Conservation (phyloP, 345 rosid genomes). For the Garcia nutans region DNA sequence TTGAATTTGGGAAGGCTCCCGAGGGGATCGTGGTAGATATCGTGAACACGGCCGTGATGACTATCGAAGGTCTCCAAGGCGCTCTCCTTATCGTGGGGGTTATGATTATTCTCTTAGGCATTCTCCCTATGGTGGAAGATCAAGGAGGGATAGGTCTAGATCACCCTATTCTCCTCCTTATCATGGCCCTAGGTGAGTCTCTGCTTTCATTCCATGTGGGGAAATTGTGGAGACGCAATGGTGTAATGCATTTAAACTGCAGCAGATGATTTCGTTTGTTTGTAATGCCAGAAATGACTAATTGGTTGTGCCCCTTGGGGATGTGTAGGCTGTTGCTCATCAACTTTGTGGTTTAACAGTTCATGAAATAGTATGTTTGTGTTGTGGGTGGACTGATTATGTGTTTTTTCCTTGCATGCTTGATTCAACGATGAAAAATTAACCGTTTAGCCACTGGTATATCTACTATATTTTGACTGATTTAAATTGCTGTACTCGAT, state of each 20-base stretch:
- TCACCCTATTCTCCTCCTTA: slow-evolving; percentile 52
- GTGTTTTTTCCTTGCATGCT: not conserved
- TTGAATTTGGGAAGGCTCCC: slow-evolving; percentile 30
- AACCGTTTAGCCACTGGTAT: not conserved
- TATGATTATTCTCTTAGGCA: slow-evolving; percentile 69
- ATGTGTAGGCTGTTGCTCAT: not conserved
- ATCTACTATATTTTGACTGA: too few relatives aligned
- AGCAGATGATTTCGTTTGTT: not conserved
- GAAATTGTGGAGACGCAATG: not conserved
- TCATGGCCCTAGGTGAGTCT: slow-evolving; percentile 33
- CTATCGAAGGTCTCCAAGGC: slow-evolving; percentile 74
- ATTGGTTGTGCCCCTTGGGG: not conserved
- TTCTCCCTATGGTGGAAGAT: slow-evolving; percentile 69
- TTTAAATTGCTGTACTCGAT: too few relatives aligned
- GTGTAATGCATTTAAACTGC: not conserved
- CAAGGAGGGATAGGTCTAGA: slow-evolving; percentile 77
- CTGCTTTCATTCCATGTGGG: not conserved
- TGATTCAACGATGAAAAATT: not conserved
- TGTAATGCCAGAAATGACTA: not conserved
- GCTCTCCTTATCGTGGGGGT: slow-evolving; percentile 61
- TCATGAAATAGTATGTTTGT: not conserved
- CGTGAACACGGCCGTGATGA: slow-evolving; percentile 61
- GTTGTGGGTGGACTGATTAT: not conserved
- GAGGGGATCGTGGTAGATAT: slow-evolving; percentile 65
- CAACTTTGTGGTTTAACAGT: not conserved